A percentile compares a stretch with the other conserved stretches of the same genome.
phyloP scores from a whole-genome alignment of 345 rosid species.

The Lepidium africanum region DNA sequence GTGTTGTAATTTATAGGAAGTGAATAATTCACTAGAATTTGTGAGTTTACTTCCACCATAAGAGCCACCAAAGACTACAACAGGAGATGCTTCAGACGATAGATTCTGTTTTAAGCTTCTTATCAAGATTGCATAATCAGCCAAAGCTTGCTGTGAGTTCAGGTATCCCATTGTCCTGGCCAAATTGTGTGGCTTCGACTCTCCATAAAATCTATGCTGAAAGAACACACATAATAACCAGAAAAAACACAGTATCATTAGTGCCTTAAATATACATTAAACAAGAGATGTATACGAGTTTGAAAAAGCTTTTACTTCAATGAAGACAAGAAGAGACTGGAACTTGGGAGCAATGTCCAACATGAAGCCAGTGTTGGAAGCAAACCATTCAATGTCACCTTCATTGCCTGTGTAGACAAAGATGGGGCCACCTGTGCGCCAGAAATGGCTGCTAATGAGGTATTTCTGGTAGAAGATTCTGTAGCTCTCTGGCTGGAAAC shows the following conservation, averaged over 20 bases:
- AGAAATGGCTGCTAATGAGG: conserved; percentile 43
- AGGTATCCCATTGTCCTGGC: conserved; percentile 55
- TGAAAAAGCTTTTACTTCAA: conserved; percentile 41
- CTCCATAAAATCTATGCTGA: conserved; percentile 74
- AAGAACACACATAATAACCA: neutral
- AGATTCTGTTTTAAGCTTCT: conserved; percentile 63
- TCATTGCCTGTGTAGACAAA: conserved; percentile 75
- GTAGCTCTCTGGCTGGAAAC: conserved; percentile 48
- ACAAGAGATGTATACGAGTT: neutral
- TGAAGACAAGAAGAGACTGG: conserved; percentile 60
- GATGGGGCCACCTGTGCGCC: conserved; percentile 51
- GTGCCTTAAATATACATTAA: neutral
- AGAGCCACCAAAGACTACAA: conserved; percentile 75
- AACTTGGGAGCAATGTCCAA: conserved; percentile 74
- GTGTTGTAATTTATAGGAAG: neutral
- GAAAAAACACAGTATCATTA: neutral
- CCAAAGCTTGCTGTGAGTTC: conserved; percentile 69
- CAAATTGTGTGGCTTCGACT: conserved; percentile 46
- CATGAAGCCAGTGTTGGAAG: conserved; percentile 69
- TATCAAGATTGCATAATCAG: conserved; percentile 60
- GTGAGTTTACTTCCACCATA: conserved; percentile 65
- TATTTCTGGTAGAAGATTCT: conserved; percentile 59
- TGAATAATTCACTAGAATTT: neutral
- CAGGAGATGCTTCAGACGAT: conserved; percentile 61
- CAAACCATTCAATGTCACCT: conserved; percentile 75